Conservation (phyloP, 345 rosid species). For the Acer campestre region DNA sequence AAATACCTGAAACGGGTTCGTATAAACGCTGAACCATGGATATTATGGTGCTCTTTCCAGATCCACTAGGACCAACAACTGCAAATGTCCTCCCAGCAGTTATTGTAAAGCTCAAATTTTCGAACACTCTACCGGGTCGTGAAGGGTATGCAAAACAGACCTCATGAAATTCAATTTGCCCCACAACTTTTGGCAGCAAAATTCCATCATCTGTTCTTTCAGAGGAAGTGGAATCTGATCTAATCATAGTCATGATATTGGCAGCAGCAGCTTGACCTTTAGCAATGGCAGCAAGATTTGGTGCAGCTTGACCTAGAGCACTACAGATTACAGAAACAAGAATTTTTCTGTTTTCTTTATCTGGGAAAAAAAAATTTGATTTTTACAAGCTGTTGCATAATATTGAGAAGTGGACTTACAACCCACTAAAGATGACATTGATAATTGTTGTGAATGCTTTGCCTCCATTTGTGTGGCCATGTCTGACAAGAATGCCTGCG, state of each 20-base stretch:
- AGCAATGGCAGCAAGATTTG: slow-evolving; percentile 71
- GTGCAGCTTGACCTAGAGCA: slow-evolving; percentile 80
- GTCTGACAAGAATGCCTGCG: slow-evolving; percentile 72
- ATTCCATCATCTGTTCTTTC: slow-evolving; percentile 38
- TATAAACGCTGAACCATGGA: slow-evolving; percentile 88
- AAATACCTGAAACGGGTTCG: slow-evolving; percentile 71
- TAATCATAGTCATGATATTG: slow-evolving; percentile 57
- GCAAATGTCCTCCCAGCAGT: slow-evolving; percentile 69
- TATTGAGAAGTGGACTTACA: slow-evolving; percentile 50
- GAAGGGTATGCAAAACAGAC: slow-evolving; percentile 77
- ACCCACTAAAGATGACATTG: slow-evolving; percentile 77
- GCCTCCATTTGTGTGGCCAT: slow-evolving; percentile 63
- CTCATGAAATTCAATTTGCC: slow-evolving; percentile 57
- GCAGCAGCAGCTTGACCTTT: slow-evolving; percentile 76
- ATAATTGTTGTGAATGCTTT: slow-evolving; percentile 78
- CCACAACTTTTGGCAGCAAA: slow-evolving; percentile 45
- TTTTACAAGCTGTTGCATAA: not conserved
- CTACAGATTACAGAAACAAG: slow-evolving; percentile 34
- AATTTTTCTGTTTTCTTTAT: slow-evolving; percentile 11
- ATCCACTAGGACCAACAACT: slow-evolving; percentile 87
- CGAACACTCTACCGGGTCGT: slow-evolving; percentile 57
- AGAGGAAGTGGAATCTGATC: slow-evolving; percentile 26
- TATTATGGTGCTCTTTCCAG: slow-evolving; percentile 87
- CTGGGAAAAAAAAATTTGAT: slow-evolving; percentile 9
- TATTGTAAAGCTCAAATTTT: slow-evolving; percentile 63